Percentiles rank a stretch among this genome's conserved stretches.
Evolutionary conservation across 1,284 basidiomycete genomes (phyloP).

Genomic region (Ceratobasidium sp.): DNA sequence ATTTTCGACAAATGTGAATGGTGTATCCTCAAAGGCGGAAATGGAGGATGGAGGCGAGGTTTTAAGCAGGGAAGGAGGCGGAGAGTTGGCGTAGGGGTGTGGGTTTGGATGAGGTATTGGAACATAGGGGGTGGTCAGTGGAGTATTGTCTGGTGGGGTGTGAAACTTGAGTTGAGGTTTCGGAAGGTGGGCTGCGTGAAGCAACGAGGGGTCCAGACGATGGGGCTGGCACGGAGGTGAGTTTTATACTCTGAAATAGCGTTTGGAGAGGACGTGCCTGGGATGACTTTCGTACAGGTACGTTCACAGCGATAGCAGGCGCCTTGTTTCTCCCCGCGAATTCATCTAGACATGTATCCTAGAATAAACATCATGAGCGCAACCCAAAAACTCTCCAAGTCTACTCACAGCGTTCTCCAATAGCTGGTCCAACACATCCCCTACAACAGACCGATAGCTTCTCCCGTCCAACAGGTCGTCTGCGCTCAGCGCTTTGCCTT

Average conservation of each 20-base stretch:
- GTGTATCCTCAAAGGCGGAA: constrained; percentile 68
- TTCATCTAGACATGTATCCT: constrained; percentile 85
- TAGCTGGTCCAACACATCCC: constrained; percentile 83
- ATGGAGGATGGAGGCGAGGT: constrained; percentile 57
- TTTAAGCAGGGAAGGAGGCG: constrained; percentile 50
- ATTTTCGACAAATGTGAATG: constrained; percentile 78
- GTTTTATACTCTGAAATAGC: constrained; percentile 31
- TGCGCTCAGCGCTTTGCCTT: constrained; percentile 50
- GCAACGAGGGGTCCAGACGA: constrained; percentile 54
- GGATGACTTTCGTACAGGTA: constrained; percentile 42
- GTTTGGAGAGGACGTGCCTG: neutral
- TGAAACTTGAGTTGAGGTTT: constrained; percentile 84
- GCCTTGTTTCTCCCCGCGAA: constrained; percentile 61
- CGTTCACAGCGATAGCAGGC: constrained; percentile 60
- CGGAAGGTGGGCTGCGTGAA: constrained; percentile 70
- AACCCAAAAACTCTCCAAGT: neutral
- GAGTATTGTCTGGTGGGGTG: constrained; percentile 62
- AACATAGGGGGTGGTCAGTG: constrained; percentile 17
- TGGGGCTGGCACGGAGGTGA: constrained; percentile 48
- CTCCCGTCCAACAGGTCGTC: constrained; percentile 58
- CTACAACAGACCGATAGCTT: constrained; percentile 78
- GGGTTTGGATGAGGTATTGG: constrained; percentile 65
- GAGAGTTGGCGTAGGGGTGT: constrained; percentile 75
- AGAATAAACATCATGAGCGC: constrained; percentile 16
- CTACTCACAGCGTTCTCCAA: constrained; percentile 79